Percentiles rank a stretch among this genome's conserved stretches.
Conservation (phyloP, 2,329 filamentous ascomycete species). For the Graphilbum ipis-grandicollis region DNA sequence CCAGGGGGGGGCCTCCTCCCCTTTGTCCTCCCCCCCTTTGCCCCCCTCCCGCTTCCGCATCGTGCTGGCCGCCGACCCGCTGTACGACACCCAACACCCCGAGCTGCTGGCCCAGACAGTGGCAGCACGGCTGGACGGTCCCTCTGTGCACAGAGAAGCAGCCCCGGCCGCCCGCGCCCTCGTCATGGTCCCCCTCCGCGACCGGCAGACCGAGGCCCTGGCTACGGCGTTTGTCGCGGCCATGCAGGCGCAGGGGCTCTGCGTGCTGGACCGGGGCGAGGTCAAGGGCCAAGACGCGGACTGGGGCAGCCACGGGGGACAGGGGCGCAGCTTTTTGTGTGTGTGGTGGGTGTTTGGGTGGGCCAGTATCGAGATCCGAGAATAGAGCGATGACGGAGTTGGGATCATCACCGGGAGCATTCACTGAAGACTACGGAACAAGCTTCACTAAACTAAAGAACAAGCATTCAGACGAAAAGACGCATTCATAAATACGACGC, state of each 20-base stretch:
- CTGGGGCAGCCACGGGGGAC: too few relatives aligned
- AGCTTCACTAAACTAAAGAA: too few relatives aligned
- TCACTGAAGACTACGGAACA: too few relatives aligned
- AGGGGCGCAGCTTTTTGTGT: conserved; percentile 16
- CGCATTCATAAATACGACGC: too few relatives aligned
- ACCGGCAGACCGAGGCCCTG: conserved; percentile 45
- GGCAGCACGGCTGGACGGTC: conserved; percentile 51
- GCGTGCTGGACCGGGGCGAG: conserved; percentile 42
- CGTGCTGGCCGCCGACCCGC: conserved; percentile 67
- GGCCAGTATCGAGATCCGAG: too few relatives aligned
- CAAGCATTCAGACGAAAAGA: too few relatives aligned
- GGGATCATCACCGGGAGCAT: too few relatives aligned
- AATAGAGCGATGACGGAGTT: too few relatives aligned
- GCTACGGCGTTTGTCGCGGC: conserved; percentile 41
- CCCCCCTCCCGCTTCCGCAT: conserved; percentile 34
- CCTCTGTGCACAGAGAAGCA: too few relatives aligned
- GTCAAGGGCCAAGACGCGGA: conserved; percentile 51
- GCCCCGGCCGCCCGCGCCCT: conserved; percentile 28
- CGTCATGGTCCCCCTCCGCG: conserved; percentile 65
- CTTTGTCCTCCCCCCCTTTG: too few relatives aligned
- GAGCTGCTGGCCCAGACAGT: conserved; percentile 56
- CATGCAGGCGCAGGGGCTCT: conserved; percentile 39
- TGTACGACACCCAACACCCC: conserved; percentile 79
- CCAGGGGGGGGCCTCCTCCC: too few relatives aligned
- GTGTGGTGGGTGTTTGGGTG: conserved; percentile 9